phyloP scores from a whole-genome alignment of 176 grass and related monocot genomes.

The Oryza longistaminata region DNA sequence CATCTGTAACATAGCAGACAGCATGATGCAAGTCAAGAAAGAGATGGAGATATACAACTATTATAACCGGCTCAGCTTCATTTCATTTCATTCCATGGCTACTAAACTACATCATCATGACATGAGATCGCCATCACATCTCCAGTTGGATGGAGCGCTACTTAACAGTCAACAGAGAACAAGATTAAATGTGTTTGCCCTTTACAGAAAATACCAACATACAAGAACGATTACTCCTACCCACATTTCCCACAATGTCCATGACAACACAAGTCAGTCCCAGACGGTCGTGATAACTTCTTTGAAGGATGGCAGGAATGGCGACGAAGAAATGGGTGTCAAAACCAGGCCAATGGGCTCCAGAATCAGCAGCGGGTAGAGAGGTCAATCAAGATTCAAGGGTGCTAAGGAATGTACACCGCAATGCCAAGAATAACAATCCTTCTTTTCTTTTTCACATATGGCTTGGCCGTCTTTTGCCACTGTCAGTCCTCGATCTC shows the following conservation, averaged over 20 bases:
- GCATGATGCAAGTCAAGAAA: neutral
- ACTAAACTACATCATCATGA: neutral
- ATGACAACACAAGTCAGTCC: neutral
- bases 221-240: slow-evolving; percentile 12
- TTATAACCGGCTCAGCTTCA: slow-evolving; percentile 1
- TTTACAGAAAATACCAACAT: slow-evolving; percentile 45
- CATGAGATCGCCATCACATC: neutral
- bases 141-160: neutral
- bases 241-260: neutral
- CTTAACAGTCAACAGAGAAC: slow-evolving; percentile 8
- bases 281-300: neutral
- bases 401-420: slow-evolving; percentile 37
- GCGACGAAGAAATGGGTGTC: neutral
- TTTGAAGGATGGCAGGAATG: neutral
- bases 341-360: neutral
- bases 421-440: neutral
- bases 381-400: neutral
- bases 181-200: slow-evolving; percentile 12
- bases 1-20: neutral
- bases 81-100: neutral
- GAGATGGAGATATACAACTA: neutral
- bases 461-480: slow-evolving; percentile 89
- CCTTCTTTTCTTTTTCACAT: slow-evolving; percentile 40
- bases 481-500: slow-evolving; percentile 74
- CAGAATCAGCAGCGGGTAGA: neutral